Conservation (phyloP, 495 filamentous ascomycete genomes). For the Astrothelium subdiscretum region DNA sequence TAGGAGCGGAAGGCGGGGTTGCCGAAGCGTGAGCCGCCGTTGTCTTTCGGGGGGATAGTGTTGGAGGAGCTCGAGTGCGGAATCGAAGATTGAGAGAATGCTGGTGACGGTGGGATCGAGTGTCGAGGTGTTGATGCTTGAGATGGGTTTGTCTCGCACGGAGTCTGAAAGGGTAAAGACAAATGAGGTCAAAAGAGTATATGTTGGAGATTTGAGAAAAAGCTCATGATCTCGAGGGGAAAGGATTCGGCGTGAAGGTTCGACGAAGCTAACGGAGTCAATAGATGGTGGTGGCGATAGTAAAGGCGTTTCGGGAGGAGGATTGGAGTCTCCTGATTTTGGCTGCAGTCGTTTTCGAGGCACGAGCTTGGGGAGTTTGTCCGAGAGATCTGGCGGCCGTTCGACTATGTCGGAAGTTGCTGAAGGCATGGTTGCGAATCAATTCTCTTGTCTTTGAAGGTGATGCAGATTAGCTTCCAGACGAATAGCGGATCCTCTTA, state of each 20-base stretch:
- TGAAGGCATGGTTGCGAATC: conserved; percentile 10
- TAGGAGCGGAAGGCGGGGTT: conserved; percentile 83
- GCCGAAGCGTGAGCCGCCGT: conserved; percentile 82
- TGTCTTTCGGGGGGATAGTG: conserved; percentile 68
- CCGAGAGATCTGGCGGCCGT: conserved; percentile 17
- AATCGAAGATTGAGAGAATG: conserved; percentile 59
- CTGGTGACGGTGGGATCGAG: conserved; percentile 45
- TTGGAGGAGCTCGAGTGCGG: conserved; percentile 48
- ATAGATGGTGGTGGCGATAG: conserved; percentile 59
- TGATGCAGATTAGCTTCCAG: neutral
- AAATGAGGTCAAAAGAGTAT: conserved; percentile 66
- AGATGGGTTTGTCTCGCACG: conserved; percentile 63
- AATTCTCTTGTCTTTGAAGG: neutral
- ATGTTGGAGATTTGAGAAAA: conserved; percentile 69
- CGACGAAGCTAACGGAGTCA: conserved; percentile 47
- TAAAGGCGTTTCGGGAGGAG: conserved; percentile 53
- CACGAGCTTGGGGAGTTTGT: conserved; percentile 21
- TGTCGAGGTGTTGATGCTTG: conserved; percentile 43
- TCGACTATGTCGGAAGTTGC: conserved; percentile 9
- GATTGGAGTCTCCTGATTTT: conserved; percentile 15
- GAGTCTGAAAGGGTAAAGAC: conserved; percentile 78
- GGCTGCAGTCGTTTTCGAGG: conserved; percentile 19
- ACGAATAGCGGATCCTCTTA: neutral
- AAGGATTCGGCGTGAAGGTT: conserved; percentile 67
- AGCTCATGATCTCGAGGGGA: conserved; percentile 66